Base-by-base conservation (phyloP, 83 land plant genomes). In the Larix sibirica region DNA sequence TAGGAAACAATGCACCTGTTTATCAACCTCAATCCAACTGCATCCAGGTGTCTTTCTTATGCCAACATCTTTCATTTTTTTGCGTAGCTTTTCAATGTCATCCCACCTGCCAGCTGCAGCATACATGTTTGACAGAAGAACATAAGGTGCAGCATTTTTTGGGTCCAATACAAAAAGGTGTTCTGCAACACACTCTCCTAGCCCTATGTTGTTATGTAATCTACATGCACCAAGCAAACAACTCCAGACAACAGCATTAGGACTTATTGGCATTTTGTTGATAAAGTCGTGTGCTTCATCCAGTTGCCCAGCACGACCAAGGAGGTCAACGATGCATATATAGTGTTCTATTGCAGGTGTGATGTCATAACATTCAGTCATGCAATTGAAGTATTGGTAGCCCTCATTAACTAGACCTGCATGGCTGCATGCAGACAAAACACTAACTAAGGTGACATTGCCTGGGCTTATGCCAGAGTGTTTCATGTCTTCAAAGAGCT, bases 351-450 rank as follows among this genome's bases (percentile, higher is more conserved):
- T 69, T 36, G 74, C 20, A 4, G 74, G 74, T 40, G 7, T 69
- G 0, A 69, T 69, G 42, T n/a, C 16, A 33, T 68, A 36, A 36
- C 4, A 16, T 17, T 17, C 74, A 69, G 17, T 33, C 74, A 69
- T 69, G 42, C 44, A 16, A 69, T 69, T 69, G 44, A 69, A 69
- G 38, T 69, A 69, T 69, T 36, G 17, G 38, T 40, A 69, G 74
- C 74, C 74, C 31, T 69, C 44, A 33, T 36, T 9, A 7, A 69
- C 74, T 33, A 69, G 40, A 36, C 74, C 74, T 36, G 74, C 44
- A 69, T 69, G 74, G 42, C 74, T 69, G 74, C 74, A 69, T 36
- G 74, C 74, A 36, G 38, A 69, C 20, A 69, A 69, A 69, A 69
- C 74, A 16, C 74, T 16, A 69, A 69, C 38, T 12, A 69, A 69